Conservation (phyloP, 2,329 filamentous ascomycete species). For the Aspergillus awamori region DNA sequence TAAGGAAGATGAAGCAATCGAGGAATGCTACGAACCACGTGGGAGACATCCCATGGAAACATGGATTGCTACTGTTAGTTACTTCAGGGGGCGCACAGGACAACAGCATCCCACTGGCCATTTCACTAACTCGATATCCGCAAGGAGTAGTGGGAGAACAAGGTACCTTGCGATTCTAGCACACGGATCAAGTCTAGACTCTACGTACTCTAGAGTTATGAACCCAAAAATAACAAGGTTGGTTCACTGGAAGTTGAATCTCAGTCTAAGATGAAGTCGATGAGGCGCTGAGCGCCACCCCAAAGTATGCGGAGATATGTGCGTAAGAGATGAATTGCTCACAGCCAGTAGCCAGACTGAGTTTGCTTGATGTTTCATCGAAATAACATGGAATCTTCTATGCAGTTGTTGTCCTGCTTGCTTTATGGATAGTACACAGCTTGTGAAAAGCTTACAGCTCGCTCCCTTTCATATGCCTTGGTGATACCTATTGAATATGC, state of each 20-base stretch:
- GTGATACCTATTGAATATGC: no score
- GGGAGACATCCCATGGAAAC: conserved; percentile 2
- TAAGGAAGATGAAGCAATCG: not conserved
- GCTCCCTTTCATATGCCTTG: no score
- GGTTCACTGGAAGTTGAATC: not conserved
- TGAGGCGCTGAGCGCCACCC: not conserved
- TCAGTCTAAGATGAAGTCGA: not conserved
- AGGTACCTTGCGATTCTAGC: not conserved
- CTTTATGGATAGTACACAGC: no score
- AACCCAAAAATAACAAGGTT: not conserved
- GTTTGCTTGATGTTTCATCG: no score
- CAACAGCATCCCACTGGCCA: not conserved
- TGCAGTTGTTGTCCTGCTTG: no score
- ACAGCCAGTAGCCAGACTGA: no score
- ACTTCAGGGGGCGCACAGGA: not conserved
- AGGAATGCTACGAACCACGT: conserved; percentile 3
- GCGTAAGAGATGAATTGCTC: not conserved
- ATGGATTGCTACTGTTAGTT: not conserved
- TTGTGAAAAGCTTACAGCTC: no score
- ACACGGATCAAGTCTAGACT: not conserved
- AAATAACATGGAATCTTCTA: no score
- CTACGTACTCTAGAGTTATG: not conserved
- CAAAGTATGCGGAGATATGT: not conserved
- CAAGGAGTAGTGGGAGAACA: not conserved
- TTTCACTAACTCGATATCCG: not conserved